Evolutionary conservation across 148 eudicot genomes (phyloP).

Genomic region (Camellia sinensis): DNA sequence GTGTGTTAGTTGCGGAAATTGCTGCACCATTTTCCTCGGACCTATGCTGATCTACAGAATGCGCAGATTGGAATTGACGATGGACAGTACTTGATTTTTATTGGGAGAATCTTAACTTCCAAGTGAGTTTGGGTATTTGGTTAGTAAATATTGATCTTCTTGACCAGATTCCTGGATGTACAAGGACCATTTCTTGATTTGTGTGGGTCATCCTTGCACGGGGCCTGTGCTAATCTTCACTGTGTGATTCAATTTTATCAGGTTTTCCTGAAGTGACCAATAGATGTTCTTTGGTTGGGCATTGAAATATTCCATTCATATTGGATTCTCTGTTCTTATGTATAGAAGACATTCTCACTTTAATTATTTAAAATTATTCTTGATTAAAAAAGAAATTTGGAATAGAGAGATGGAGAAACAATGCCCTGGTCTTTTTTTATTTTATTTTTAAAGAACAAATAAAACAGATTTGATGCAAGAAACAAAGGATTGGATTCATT

Average conservation of each 20-base stretch:
- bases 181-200: background rate
- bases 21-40: constrained; percentile 95
- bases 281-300: background rate
- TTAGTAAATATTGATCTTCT: constrained; percentile 4
- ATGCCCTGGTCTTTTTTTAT: too few species aligned
- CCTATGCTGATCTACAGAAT: constrained; percentile 92
- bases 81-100: constrained; percentile 88
- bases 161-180: background rate
- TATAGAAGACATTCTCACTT: background rate
- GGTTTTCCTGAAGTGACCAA: background rate
- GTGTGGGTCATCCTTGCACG: background rate
- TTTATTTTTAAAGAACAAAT: too few species aligned
- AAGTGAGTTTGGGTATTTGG: constrained; percentile 37
- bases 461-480: background rate
- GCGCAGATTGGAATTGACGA: constrained; percentile 75
- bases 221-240: background rate
- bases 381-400: too few species aligned
- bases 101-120: constrained; percentile 79
- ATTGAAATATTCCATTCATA: background rate
- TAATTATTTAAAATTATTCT: background rate
- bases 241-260: background rate
- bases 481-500: background rate
- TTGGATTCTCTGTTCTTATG: background rate
- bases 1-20: constrained; percentile 72
- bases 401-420: too few species aligned